phyloP scores from a whole-genome alignment of 805 yeast species.

The Ogataea nonfermentans region DNA sequence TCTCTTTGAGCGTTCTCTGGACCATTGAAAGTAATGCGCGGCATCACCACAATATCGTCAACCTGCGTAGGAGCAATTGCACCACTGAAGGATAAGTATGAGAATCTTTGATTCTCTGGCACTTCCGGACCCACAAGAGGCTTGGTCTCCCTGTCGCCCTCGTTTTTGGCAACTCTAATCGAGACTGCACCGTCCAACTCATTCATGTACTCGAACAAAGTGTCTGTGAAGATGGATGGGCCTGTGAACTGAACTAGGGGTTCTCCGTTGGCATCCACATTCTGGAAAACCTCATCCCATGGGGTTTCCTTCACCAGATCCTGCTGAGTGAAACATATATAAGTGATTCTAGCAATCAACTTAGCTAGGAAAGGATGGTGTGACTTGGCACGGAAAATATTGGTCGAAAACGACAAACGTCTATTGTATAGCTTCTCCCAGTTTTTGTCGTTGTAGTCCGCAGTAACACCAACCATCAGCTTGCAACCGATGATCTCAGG shows the following conservation, averaged over 20 bases:
- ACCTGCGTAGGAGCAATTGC: constrained; percentile 33
- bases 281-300: constrained; percentile 31
- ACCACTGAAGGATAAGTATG: constrained; percentile 31
- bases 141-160: constrained; percentile 26
- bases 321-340: constrained; percentile 27
- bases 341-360: constrained; percentile 30
- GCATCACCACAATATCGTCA: constrained; percentile 34
- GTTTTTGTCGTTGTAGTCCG: constrained; percentile 25
- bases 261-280: constrained; percentile 35
- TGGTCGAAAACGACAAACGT: constrained; percentile 22
- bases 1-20: constrained; percentile 22
- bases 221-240: constrained; percentile 36
- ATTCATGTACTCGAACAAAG: constrained; percentile 34
- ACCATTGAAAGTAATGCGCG: constrained; percentile 31
- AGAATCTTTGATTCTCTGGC: constrained; percentile 27
- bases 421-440: constrained; percentile 28
- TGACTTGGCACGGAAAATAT: constrained; percentile 24
- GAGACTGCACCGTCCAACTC: constrained; percentile 27
- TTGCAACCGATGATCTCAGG: constrained; percentile 16
- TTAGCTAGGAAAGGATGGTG: constrained; percentile 29
- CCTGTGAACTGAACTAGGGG: constrained; percentile 35
- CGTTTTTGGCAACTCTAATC: constrained; percentile 32
- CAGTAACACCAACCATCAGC: constrained; percentile 22
- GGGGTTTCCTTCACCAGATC: constrained; percentile 24
- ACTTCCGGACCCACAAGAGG: constrained; percentile 33